phyloP scores from a whole-genome alignment of 495 filamentous ascomycete species.

The Acidiella bohemica region DNA sequence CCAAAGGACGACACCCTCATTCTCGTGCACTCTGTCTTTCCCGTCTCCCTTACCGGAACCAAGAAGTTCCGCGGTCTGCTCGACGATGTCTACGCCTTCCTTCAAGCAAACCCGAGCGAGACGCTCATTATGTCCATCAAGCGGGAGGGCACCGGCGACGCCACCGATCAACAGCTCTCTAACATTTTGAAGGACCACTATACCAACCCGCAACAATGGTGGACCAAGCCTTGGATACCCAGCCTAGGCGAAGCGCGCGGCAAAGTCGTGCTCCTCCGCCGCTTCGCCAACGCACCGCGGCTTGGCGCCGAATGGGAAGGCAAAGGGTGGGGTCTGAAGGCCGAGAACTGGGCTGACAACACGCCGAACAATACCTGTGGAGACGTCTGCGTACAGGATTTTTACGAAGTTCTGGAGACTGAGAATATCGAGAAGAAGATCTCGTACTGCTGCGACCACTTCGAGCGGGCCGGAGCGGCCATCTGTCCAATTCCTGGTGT shows the following conservation, averaged over 20 bases:
- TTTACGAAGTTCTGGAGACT: constrained; percentile 72
- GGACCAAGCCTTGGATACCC: constrained; percentile 63
- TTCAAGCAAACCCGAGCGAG: constrained; percentile 66
- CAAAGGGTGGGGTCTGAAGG: constrained; percentile 69
- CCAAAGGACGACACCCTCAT: constrained; percentile 42
- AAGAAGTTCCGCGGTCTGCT: constrained; percentile 67
- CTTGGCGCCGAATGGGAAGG: constrained; percentile 47
- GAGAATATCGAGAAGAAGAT: constrained; percentile 73
- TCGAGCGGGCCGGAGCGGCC: constrained; percentile 52
- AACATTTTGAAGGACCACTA: constrained; percentile 60
- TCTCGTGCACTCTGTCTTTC: constrained; percentile 68
- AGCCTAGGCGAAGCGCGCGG: constrained; percentile 68
- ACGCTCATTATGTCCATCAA: constrained; percentile 79
- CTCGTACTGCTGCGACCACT: constrained; percentile 52
- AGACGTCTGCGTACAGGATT: constrained; percentile 80
- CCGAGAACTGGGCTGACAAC: constrained; percentile 76
- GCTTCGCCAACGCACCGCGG: constrained; percentile 54
- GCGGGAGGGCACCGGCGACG: constrained; percentile 69
- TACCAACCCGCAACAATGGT: constrained; percentile 57
- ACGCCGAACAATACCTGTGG: constrained; percentile 62
- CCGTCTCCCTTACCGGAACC: constrained; percentile 45
- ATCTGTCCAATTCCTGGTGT: constrained; percentile 27
- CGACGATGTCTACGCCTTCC: constrained; percentile 54
- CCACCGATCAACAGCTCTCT: constrained; percentile 67
- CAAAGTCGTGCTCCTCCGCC: constrained; percentile 72